Evolutionary conservation across 2,329 filamentous ascomycete genomes (phyloP), one percentile per base, ranked within the genome.

Genomic region (Fusarium sp.): DNA sequence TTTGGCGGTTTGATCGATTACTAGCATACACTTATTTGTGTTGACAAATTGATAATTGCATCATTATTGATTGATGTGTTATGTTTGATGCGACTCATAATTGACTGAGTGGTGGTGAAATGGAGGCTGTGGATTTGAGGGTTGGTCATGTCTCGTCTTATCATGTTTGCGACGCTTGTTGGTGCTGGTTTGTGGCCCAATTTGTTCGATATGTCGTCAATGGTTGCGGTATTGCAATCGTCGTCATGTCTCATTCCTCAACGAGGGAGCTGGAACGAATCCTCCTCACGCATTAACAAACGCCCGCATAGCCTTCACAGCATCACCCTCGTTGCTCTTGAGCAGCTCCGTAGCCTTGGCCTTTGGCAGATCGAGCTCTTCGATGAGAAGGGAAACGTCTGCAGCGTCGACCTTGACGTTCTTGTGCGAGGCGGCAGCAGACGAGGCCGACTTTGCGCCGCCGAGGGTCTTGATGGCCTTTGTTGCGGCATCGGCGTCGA

Each of bases 301-400:
- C 0, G 87, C 85, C 56, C 77, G 82, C 80, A 94, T 84, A 1
- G 90, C 90, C 74, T 85, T 82, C 35, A 88, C 81, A 2, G 84
- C 85, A 71, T 92, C 83, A 3, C 91, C 91, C 45, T 92, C 89
- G 69, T 93, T 81, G 6, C 83, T 80, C 74, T 88, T 89, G 6
- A 95, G 81, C 46, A 94, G 75, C 59, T 94, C 91, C 2, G 88
- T 93, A 2, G 90, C 91, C 75, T 88, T 92, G 3, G 79, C 68
- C 75, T 91, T 93, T 2, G 85, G 77, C 32, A 94, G 73, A 60
- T 94, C 91, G 29, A 93, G 81, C 73, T 93, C 84, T 43, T 91
- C 86, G 11, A 90, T 89, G 74, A 94, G 73, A 45, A 94, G 76
- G 5, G 83, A 76, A 6, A 94, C 89, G 74, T 94, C 90, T 3